Evolutionary conservation across 1,284 basidiomycete species (phyloP).

Genomic region (Papiliotrema laurentii): DNA sequence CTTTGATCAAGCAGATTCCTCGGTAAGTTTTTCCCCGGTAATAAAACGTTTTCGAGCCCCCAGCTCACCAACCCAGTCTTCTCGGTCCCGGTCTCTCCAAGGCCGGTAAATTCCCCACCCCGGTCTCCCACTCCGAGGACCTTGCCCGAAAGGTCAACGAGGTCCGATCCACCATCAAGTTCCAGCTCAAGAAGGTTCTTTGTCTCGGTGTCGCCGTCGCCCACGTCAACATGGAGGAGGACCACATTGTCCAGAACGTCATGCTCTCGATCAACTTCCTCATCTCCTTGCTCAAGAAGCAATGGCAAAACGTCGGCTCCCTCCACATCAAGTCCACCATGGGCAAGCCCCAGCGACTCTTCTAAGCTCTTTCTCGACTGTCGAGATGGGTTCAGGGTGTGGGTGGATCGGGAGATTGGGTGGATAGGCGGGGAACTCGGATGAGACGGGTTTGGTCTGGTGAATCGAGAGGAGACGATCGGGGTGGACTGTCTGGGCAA

Average conservation of each 20-base stretch:
- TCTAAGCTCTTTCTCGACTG: conserved; percentile 54
- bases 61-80: conserved; percentile 57
- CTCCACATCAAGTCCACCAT: conserved; percentile 98
- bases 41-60: neutral
- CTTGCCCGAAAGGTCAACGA: conserved; percentile 87
- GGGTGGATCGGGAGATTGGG: neutral
- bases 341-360: conserved; percentile 95
- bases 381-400: neutral
- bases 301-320: conserved; percentile 99
- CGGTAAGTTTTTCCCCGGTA: conserved; percentile 49
- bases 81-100: conserved; percentile 99
- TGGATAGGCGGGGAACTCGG: neutral
- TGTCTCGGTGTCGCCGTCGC: conserved; percentile 98
- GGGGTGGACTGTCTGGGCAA: conserved; percentile 21
- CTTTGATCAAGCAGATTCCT: conserved; percentile 99
- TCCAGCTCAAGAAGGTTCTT: conserved; percentile 99
- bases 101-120: conserved; percentile 99
- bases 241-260: conserved; percentile 93
- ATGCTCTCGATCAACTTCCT: conserved; percentile 99
- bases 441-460: neutral
- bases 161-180: conserved; percentile 98
- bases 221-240: conserved; percentile 95
- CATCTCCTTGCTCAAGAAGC: conserved; percentile 98
- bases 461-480: neutral
- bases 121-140: conserved; percentile 90